Evolutionary conservation across 2,329 filamentous ascomycete genomes (phyloP).

Genomic region (Aspergillus costaricaensis): DNA sequence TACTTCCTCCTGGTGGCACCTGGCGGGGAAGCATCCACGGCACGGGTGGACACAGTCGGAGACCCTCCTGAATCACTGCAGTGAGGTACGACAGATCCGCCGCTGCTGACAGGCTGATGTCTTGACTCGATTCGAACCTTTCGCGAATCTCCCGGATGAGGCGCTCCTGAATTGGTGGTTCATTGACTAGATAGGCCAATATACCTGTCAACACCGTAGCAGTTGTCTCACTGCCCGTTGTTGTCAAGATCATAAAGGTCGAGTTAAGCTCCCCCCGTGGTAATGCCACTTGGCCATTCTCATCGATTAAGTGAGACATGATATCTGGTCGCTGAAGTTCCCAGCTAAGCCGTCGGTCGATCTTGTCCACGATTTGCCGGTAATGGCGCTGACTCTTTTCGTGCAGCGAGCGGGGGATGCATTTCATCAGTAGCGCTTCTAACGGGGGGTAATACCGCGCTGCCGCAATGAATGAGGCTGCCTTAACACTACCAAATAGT

Average conservation of each 20-base stretch:
- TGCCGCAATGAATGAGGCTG: conserved; percentile 22
- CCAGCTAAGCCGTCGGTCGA: no score
- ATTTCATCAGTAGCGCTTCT: conserved; percentile 20
- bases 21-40: conserved; percentile 13
- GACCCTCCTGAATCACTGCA: conserved; percentile 28
- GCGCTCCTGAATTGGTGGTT: background rate
- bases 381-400: conserved; percentile 17
- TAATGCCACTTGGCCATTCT: no score
- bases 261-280: no score
- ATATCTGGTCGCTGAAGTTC: no score
- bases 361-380: conserved; percentile 20
- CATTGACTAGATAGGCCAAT: conserved; percentile 3
- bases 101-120: conserved; percentile 12
- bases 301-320: no score
- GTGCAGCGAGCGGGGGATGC: conserved; percentile 16
- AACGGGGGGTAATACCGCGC: conserved; percentile 23
- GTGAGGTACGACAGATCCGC: conserved; percentile 25
- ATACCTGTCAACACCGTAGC: conserved; percentile 14
- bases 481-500: conserved; percentile 30
- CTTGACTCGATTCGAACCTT: background rate
- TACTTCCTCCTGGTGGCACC: conserved; percentile 2
- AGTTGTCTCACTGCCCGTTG: conserved; percentile 29
- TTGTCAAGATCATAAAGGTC: conserved; percentile 9
- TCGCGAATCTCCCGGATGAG: background rate
- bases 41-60: conserved; percentile 31